These are phyloP conservation scores for Thyridium curvatum DNA, from an alignment of 2,329 filamentous ascomycete genomes.

Conservation along the genomic window DNA sequence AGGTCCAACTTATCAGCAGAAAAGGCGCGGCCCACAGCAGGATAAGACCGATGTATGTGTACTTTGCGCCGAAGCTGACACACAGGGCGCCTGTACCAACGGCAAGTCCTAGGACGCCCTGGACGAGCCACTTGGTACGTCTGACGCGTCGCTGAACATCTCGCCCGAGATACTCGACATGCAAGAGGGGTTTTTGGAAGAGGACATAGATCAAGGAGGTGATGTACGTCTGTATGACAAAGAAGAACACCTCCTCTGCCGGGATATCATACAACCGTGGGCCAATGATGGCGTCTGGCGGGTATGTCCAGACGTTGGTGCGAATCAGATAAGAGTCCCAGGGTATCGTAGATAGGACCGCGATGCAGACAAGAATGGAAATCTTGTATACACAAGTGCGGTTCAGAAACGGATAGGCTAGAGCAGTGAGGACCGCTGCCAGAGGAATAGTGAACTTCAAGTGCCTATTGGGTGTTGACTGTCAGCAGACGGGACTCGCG, in stretches of 20 bases:
- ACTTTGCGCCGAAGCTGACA: slow-evolving; percentile 36
- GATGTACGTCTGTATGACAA: slow-evolving; percentile 70
- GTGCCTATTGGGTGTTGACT: slow-evolving; percentile 37
- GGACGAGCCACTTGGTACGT: slow-evolving; percentile 35
- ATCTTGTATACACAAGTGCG: slow-evolving; percentile 58
- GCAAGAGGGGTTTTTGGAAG: slow-evolving; percentile 57
- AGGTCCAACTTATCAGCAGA: slow-evolving; percentile 54
- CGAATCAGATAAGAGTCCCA: slow-evolving; percentile 74
- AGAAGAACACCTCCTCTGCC: slow-evolving; percentile 70
- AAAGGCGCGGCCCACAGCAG: slow-evolving; percentile 64
- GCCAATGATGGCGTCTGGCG: slow-evolving; percentile 56
- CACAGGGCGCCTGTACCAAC: slow-evolving; percentile 38
- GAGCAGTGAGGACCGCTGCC: slow-evolving; percentile 49
- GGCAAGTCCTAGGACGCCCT: slow-evolving; percentile 35
- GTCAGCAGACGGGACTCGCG: background rate
- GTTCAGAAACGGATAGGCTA: slow-evolving; percentile 57
- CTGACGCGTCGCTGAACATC: slow-evolving; percentile 16
- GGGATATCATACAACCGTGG: slow-evolving; percentile 59
- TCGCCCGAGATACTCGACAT: slow-evolving; percentile 31
- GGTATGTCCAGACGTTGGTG: slow-evolving; percentile 65
- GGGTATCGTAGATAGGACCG: slow-evolving; percentile 62
- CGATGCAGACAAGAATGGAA: slow-evolving; percentile 52
- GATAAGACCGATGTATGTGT: slow-evolving; percentile 65
- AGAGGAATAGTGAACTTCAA: slow-evolving; percentile 62
- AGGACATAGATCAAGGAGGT: slow-evolving; percentile 63